Percentiles rank a stretch among this genome's conserved stretches.
Conservation (phyloP, 1,284 basidiomycete species). For the Pseudozyma hubeiensis region DNA sequence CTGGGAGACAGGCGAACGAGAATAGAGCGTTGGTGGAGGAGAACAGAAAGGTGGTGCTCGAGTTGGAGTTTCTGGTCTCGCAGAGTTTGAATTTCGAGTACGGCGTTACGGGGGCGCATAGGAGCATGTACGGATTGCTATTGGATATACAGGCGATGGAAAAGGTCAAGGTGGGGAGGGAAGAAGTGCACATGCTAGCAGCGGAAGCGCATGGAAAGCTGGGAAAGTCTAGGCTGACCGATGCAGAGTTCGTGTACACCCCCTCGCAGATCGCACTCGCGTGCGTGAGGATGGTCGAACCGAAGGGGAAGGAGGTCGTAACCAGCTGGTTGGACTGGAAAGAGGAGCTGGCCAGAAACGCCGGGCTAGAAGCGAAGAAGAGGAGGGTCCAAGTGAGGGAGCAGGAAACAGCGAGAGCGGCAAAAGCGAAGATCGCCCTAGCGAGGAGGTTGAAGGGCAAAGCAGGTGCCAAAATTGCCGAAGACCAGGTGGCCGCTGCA, state of each 20-base stretch:
- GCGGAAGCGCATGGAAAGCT: constrained; percentile 36
- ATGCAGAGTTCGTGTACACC: constrained; percentile 89
- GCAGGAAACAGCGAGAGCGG: constrained; percentile 18
- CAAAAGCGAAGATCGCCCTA: constrained; percentile 23
- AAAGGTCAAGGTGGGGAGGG: constrained; percentile 12
- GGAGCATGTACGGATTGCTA: constrained; percentile 88
- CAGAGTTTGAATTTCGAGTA: constrained; percentile 94
- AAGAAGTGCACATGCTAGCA: constrained; percentile 40
- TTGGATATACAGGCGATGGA: constrained; percentile 83
- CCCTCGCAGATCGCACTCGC: constrained; percentile 95
- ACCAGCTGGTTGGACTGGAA: constrained; percentile 73
- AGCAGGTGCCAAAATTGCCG: constrained; percentile 35
- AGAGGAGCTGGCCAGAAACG: constrained; percentile 7
- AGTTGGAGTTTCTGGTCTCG: constrained; percentile 92
- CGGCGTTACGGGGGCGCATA: constrained; percentile 87
- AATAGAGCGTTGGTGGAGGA: constrained; percentile 75
- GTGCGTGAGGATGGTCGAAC: constrained; percentile 71
- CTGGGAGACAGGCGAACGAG: constrained; percentile 73
- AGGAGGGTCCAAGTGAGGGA: constrained; percentile 11
- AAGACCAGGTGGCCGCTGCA: constrained; percentile 27
- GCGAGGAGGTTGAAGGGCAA: constrained; percentile 29
- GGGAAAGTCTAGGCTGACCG: constrained; percentile 80
- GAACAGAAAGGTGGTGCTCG: constrained; percentile 82
- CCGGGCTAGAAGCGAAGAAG: constrained; percentile 11
- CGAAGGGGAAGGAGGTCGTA: constrained; percentile 72